These are phyloP conservation scores for Penstemon eatonii DNA, from an alignment of 257 asterid species.

Conservation along the genomic window DNA sequence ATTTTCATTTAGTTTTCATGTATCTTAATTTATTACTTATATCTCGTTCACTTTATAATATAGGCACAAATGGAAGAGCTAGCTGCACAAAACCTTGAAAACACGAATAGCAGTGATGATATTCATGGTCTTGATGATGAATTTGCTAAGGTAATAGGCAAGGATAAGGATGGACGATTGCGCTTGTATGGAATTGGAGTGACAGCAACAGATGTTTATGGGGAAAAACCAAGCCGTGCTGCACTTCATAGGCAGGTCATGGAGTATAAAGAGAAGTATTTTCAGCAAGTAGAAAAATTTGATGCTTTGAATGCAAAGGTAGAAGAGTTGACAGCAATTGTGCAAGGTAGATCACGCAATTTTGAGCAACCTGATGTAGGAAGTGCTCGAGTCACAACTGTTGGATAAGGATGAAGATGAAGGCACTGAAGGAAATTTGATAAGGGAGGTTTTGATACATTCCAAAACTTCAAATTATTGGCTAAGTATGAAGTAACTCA, in stretches of 20 bases:
- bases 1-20: not conserved
- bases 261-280: not conserved
- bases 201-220: not conserved
- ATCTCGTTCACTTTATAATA: not conserved
- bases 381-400: not conserved
- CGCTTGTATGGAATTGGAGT: slow-evolving; percentile 19
- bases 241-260: not conserved
- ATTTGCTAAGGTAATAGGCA: not conserved
- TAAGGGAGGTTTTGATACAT: no score
- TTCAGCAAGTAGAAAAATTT: not conserved
- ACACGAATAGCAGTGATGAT: not conserved
- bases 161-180: slow-evolving; percentile 5
- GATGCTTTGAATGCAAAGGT: not conserved
- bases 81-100: not conserved
- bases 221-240: not conserved
- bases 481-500: no score
- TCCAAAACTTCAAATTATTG: no score
- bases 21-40: not conserved
- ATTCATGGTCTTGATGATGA: not conserved
- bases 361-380: not conserved
- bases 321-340: not conserved
- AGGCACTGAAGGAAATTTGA: no score
- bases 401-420: no score
- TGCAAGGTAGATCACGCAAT: not conserved
- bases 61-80: slow-evolving; percentile 11